Evolutionary conservation across 441 rosid genomes (phyloP), one percentile per base, ranked within the genome.

Genomic region (Kokia cookei): DNA sequence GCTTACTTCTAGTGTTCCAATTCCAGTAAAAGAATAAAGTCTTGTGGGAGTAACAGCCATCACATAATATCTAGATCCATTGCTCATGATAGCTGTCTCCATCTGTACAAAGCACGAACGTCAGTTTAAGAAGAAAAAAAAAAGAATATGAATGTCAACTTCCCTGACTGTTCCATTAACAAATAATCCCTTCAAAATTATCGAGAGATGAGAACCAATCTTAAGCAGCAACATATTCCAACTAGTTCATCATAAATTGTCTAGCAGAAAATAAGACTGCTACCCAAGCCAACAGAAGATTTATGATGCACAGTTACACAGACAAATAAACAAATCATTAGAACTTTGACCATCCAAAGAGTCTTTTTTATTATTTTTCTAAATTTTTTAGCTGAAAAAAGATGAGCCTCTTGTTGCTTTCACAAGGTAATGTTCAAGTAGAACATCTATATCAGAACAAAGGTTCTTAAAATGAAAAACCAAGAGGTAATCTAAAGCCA

Each of bases 21-120:
- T 87, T 75, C 99, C 99, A 47, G 98, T 96, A 77, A 88, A 96
- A 29, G 99, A 93, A 86, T 96, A 96, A 76, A 94, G 94, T 37
- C 98, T 86, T 43, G 99, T 96, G 58, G 98, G 99, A 82, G 98
- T 94, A 71, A 96, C 98, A 80, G 96, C 99, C 99, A 96, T 96
- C 93, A 96, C 89, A 81, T 94, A 94, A 83, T 88, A 94, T 83
- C 98, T 90, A 72, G 93, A 91, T 76, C 95, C 97, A 64, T 78
- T 82, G 83, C 81, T 83, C 73, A 89, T 71, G 77, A 53, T 90
- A 73, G 98, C 93, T 42, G 96, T 90, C 86, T 96, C 99, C 98
- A 94, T 94, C 98, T 96, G 84, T 69, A 77, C 64, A 81, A 63
- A 69, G 51, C 12, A 29, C 15, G 24, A 75, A 57, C 42, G 53